Base-by-base conservation (phyloP, 345 rosid species). In the Boechera retrofracta region DNA sequence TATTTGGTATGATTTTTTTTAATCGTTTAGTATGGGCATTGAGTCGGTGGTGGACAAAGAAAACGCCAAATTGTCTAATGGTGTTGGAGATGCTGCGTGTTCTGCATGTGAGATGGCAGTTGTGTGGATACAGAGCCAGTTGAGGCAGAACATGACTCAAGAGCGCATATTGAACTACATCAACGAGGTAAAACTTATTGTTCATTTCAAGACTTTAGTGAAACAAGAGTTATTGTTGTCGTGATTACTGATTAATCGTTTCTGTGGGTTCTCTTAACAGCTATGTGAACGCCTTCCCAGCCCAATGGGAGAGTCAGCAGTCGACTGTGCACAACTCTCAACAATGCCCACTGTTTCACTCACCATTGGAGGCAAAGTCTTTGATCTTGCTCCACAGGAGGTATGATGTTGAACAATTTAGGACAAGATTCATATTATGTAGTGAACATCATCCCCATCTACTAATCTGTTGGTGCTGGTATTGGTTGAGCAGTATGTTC, bases 31-130 rank as follows among this genome's bases (percentile, higher is more conserved):
- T 47, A 79, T 71, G 87, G 98, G 88, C 69, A 94, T 92, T 54
- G 84, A 85, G 91, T 88, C 86, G 48, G 93, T 92, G 70, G 91
- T 88, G 67, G 84, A 85, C 71, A 79, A 87, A 86, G 82, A 69
- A 65, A 64, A 70, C 49, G 64, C 71, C 69, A 85, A 75, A 75
- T 81, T 77, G 55, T 84, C 87, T 1, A 78, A 77, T 35, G 64
- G 75, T 61, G 39, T 74, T 16, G 82, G 56, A 36, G 88, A 85
- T 63, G 91, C 88, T n/a, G 81, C 77, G 79, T 94, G 99, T 79
- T 67, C 90, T 33, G 87, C 90, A 75, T 94, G 98, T 82, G 94
- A 92, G 89, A 89, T 86, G 99, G 87, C 96, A 56, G 97, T 89
- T 75, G 88, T 86, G 12, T 94, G 99, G 99, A 89, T 89, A 84